Evolutionary conservation across 1,284 basidiomycete species (phyloP).

Genomic region (Melampsora americana): DNA sequence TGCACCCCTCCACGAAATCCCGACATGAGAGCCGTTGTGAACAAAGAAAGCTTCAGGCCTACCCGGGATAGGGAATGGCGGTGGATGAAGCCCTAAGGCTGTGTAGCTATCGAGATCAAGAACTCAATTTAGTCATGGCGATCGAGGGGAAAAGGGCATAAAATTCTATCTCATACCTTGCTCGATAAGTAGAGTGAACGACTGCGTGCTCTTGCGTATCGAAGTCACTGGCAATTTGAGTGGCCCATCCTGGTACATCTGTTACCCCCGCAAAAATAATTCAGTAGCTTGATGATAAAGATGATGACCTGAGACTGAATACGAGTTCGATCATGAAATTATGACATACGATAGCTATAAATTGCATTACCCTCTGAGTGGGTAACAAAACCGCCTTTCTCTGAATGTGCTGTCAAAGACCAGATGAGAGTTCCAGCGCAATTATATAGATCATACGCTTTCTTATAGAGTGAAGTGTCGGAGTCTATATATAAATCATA

Average conservation of each 20-base stretch:
- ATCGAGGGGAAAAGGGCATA: not conserved
- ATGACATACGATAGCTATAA: not conserved
- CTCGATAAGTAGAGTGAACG: constrained; percentile 30
- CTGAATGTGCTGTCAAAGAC: constrained; percentile 37
- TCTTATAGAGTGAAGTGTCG: constrained; percentile 5
- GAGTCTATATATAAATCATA: constrained; percentile 19
- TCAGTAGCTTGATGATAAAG: not conserved
- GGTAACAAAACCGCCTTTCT: constrained; percentile 33
- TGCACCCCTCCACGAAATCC: constrained; percentile 33
- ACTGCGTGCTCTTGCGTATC: constrained; percentile 37
- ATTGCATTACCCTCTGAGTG: constrained; percentile 24
- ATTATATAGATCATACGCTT: constrained; percentile 6
- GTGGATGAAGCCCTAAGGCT: constrained; percentile 14
- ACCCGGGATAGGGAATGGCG: constrained; percentile 26
- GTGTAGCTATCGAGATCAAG: constrained; percentile 3
- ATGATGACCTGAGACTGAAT: not conserved
- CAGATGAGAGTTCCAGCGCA: constrained; percentile 36
- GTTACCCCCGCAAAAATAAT: not conserved
- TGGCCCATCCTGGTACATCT: constrained; percentile 24
- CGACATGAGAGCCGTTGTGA: constrained; percentile 19
- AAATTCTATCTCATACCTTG: constrained; percentile 10
- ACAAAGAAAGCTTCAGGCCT: constrained; percentile 30
- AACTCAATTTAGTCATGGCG: not conserved
- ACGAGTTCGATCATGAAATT: not conserved
- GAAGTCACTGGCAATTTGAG: constrained; percentile 15